Evolutionary conservation across 2,329 filamentous ascomycete species (phyloP), one percentile per base, ranked within the genome.

Genomic region (Aspergillus tanneri): DNA sequence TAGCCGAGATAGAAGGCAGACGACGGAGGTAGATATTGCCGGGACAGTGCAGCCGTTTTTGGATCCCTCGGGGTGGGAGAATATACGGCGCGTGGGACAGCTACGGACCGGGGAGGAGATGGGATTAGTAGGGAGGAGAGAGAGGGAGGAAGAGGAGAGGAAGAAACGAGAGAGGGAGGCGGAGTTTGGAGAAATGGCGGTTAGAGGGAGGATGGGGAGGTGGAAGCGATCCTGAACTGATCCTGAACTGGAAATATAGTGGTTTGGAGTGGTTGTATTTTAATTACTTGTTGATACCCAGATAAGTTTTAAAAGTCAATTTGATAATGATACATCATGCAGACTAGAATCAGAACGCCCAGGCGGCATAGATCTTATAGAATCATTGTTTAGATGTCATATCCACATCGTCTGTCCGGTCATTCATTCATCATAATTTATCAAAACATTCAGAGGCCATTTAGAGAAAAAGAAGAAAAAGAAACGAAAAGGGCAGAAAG

Each of bases 31-130:
- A 11, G 41, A 34, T 35, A 25, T 35, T 5, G 14, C 23, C 5
- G 41, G 41, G 41, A 32, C 21, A n/a, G 19, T 35, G 7, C 68
- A 72, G 51, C 71, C 68, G 18, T 73, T 73, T 44, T 58, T 73
- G 7, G 68, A 73, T 49, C 65, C 68, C 6, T 58, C 53, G 5
- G 39, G 55, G 8, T 65, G 70, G 55, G 65, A 67, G 47, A 59
- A 50, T 10, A 62, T 70, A 39, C 47, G 43, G 39, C 42, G 30
- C 8, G 46, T 43, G 12, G 47, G 28, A 24, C 32, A 40, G 37
- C 11, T 35, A 23, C 5, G 28, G 22, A 12, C 7, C 3, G 18
- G 38, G 21, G 45, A 49, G 14, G 47, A 37, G 18, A 27, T 35
- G 32, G 42, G 35, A 34, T 19, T 10, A 12, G 41, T 16, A 35